These are phyloP conservation scores for Mucor velutinosus DNA, from an alignment of 371 early-diverging fungal genomes.

Conservation along the genomic window DNA sequence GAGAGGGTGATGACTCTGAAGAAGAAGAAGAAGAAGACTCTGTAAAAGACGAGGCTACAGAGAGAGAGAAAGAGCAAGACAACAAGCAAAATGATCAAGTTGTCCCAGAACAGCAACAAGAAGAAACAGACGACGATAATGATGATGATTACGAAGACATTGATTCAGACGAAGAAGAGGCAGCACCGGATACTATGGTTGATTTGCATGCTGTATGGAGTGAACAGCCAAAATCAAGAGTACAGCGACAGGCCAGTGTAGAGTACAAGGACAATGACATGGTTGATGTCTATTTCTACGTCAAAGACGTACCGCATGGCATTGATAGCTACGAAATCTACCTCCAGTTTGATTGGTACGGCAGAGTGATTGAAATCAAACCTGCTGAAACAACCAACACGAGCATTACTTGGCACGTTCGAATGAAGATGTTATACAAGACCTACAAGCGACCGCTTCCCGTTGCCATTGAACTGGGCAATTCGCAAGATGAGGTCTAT, in stretches of 20 bases:
- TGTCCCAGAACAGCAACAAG: background rate
- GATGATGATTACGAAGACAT: background rate
- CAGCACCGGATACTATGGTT: background rate
- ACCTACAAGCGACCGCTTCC: background rate
- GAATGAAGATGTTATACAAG: background rate
- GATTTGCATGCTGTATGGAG: background rate
- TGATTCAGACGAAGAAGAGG: background rate
- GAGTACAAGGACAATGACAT: background rate
- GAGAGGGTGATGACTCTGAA: background rate
- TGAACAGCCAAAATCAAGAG: background rate
- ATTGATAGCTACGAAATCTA: conserved; percentile 2
- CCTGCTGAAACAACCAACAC: background rate
- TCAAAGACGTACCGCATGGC: background rate
- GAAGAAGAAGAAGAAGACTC: background rate
- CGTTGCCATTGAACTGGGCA: background rate
- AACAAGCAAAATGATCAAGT: background rate
- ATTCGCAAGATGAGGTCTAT: background rate
- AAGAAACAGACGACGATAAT: background rate
- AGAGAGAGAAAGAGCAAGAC: background rate
- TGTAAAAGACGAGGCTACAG: background rate
- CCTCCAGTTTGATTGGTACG: background rate
- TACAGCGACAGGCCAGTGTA: too few species aligned
- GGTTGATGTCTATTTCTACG: background rate
- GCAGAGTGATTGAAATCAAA: background rate
- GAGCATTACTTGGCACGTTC: background rate